These are phyloP conservation scores for Aegle marmelos DNA, from an alignment of 345 rosid genomes.

Conservation along the genomic window DNA sequence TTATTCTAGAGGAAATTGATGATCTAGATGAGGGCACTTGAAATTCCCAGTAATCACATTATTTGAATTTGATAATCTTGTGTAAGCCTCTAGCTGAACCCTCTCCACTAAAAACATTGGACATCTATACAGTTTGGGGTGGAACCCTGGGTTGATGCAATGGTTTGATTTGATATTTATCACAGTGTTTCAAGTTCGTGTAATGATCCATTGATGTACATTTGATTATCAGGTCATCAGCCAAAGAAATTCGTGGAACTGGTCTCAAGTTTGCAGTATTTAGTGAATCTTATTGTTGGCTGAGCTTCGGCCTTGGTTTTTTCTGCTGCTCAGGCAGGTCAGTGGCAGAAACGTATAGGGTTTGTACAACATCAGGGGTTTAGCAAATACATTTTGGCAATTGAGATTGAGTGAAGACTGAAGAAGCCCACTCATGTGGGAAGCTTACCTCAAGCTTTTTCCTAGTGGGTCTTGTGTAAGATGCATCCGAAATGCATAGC, in stretches of 20 bases:
- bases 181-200: neutral
- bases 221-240: conserved; percentile 7
- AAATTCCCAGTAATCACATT: conserved; percentile 13
- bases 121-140: neutral
- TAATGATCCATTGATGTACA: neutral
- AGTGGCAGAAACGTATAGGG: neutral
- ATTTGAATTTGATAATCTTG: conserved; percentile 7
- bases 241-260: too few species aligned
- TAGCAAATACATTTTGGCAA: neutral
- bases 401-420: neutral
- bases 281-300: neutral
- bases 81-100: conserved; percentile 21
- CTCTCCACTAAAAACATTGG: neutral
- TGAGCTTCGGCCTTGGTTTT: neutral
- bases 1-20: conserved; percentile 84
- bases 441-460: neutral
- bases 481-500: neutral
- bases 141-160: neutral
- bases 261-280: neutral
- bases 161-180: neutral
- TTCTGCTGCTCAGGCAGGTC: neutral
- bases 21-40: conserved; percentile 52
- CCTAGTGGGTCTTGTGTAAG: neutral
- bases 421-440: neutral
- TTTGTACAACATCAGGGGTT: neutral